phyloP scores from a whole-genome alignment of 257 asterid species.

The Capsicum baccatum region DNA sequence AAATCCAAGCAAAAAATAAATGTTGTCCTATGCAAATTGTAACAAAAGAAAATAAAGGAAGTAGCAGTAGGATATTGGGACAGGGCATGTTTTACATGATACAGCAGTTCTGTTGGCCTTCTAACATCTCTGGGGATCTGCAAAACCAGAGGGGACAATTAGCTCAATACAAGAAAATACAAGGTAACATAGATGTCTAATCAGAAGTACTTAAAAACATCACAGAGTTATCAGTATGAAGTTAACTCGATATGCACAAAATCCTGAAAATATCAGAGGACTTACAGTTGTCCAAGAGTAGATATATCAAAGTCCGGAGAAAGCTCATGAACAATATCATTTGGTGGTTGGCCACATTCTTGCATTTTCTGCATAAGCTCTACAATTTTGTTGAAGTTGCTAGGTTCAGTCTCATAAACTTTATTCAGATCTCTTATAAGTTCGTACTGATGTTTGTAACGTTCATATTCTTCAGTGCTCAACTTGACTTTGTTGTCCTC shows the following conservation, averaged over 20 bases:
- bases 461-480: constrained; percentile 64
- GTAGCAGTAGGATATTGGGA: neutral
- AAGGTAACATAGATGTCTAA: neutral
- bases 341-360: constrained; percentile 98
- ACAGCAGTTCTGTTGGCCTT: constrained; percentile 67
- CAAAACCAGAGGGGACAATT: constrained; percentile 34
- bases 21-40: neutral
- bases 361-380: constrained; percentile 99
- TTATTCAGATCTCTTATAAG: constrained; percentile 69
- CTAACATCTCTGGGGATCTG: constrained; percentile 89
- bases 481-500: constrained; percentile 72
- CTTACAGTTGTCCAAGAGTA: constrained; percentile 83
- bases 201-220: neutral
- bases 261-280: constrained; percentile 7
- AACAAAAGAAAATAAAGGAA: neutral
- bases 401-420: constrained; percentile 78
- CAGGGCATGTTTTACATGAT: constrained; percentile 51
- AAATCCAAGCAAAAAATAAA: neutral
- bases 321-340: constrained; percentile 88
- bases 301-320: constrained; percentile 89
- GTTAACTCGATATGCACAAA: neutral
- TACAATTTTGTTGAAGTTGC: constrained; percentile 87
- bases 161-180: neutral
- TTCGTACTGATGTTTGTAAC: constrained; percentile 65
- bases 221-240: neutral